Conservation (phyloP, 2,329 filamentous ascomycete species). For the Myriosclerotinia curreyana region DNA sequence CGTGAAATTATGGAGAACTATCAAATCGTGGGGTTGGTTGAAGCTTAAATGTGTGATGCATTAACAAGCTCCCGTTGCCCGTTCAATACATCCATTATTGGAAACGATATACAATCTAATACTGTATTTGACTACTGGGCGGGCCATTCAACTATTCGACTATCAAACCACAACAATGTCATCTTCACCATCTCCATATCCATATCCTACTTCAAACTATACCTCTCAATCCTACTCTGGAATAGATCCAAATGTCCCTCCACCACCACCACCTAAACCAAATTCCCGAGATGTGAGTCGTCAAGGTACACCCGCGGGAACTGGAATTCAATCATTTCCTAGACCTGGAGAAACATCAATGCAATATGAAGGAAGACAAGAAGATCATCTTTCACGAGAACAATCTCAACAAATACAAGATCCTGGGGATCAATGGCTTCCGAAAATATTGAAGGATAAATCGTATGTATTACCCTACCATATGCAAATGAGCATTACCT, state of each 20-base stretch:
- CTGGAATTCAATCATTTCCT: conserved; percentile 38
- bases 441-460: conserved; percentile 73
- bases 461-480: conserved; percentile 56
- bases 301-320: conserved; percentile 57
- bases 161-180: conserved; percentile 23
- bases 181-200: conserved; percentile 31
- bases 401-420: conserved; percentile 47
- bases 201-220: conserved; percentile 24
- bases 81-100: no score
- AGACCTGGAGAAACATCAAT: conserved; percentile 31
- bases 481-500: neutral
- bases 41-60: no score
- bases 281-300: conserved; percentile 66
- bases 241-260: conserved; percentile 52
- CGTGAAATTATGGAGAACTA: no score
- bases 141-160: neutral
- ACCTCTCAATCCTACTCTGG: conserved; percentile 39
- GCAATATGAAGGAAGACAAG: conserved; percentile 25
- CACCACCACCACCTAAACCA: conserved; percentile 70
- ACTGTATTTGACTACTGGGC: neutral
- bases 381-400: conserved; percentile 24
- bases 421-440: conserved; percentile 74
- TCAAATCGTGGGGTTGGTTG: no score
- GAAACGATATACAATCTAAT: neutral
- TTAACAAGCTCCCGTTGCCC: no score